Evolutionary conservation across 257 asterid species (phyloP).

Genomic region (Solanum sparsipilum): DNA sequence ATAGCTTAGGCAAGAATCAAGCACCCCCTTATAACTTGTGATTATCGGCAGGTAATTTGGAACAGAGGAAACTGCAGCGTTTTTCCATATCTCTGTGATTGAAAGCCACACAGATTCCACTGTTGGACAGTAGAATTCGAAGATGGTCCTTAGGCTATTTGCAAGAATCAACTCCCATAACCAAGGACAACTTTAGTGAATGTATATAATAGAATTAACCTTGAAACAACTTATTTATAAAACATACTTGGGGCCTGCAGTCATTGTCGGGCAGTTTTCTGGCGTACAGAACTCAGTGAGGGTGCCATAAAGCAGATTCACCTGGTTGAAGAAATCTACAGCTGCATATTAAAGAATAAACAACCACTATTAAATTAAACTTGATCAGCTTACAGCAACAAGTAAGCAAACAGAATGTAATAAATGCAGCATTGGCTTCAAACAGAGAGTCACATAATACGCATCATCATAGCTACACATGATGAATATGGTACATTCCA

Average conservation of each 20-base stretch:
- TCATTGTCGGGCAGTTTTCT: conserved; percentile 87
- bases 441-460: not conserved
- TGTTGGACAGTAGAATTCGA: not conserved
- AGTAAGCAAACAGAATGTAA: not conserved
- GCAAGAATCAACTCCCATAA: not conserved
- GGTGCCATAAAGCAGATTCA: conserved; percentile 89
- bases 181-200: not conserved
- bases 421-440: not conserved
- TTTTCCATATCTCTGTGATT: not conserved
- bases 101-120: not conserved
- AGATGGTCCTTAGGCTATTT: not conserved
- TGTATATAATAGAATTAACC: not conserved
- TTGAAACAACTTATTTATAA: not conserved
- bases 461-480: not conserved
- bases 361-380: conserved; percentile 8
- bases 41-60: not conserved
- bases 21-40: not conserved
- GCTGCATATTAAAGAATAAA: conserved; percentile 44
- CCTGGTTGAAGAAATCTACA: conserved; percentile 97
- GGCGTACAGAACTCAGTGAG: conserved; percentile 96
- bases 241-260: conserved; percentile 94
- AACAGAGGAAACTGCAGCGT: not conserved
- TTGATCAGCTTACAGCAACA: not conserved
- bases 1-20: not conserved
- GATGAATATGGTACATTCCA: not conserved